phyloP scores from a whole-genome alignment of 176 grass and related monocot genomes.

The Pontederia paniculata region DNA sequence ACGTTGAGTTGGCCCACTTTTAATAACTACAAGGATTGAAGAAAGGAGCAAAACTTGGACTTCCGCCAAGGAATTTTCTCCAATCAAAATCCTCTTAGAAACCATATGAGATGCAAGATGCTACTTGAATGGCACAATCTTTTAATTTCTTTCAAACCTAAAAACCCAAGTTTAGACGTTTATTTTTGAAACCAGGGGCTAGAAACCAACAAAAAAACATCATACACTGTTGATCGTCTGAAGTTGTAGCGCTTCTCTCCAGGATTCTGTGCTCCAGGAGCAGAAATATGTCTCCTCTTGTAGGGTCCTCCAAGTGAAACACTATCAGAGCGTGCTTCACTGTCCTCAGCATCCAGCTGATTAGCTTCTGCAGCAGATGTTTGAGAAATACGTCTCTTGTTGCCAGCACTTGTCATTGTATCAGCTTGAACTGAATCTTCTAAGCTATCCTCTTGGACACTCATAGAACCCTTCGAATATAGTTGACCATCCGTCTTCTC shows the following conservation, averaged over 20 bases:
- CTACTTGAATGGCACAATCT: neutral
- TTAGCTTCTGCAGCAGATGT: constrained; percentile 28
- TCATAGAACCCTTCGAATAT: constrained; percentile 9
- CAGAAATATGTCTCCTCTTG: constrained; percentile 59
- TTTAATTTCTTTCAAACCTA: neutral
- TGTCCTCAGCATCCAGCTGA: constrained; percentile 54
- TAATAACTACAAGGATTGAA: too few species aligned
- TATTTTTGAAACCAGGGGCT: too few species aligned
- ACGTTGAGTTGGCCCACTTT: too few species aligned
- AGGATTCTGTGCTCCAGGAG: constrained; percentile 17
- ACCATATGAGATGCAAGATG: too few species aligned
- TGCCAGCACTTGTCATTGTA: constrained; percentile 17
- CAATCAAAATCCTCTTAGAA: too few species aligned
- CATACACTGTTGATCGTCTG: constrained; percentile 62
- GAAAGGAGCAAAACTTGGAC: too few species aligned
- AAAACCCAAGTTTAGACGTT: neutral
- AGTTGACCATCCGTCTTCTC: constrained; percentile 33
- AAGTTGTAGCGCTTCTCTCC: constrained; percentile 83
- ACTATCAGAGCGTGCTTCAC: constrained; percentile 67
- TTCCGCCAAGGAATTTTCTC: too few species aligned
- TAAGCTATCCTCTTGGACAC: constrained; percentile 16
- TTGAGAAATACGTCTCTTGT: constrained; percentile 45
- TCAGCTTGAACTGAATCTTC: constrained; percentile 24
- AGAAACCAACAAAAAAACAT: neutral
- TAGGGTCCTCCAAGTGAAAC: constrained; percentile 67